Evolutionary conservation across 1,139 yeast species (phyloP).

Genomic region (Arxiozyma slooffiae): DNA sequence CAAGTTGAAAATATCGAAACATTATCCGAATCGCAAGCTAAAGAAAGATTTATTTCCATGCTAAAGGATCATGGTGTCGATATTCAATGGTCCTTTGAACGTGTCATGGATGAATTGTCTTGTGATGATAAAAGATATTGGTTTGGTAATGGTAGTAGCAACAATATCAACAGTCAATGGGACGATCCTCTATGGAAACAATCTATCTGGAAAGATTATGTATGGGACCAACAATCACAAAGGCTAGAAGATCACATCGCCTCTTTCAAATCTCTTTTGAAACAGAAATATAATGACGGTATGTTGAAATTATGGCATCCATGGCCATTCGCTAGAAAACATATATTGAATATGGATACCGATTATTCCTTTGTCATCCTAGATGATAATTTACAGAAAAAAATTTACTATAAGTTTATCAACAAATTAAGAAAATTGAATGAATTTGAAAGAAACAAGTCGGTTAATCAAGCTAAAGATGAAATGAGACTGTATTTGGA

Average conservation of each 20-base stretch:
- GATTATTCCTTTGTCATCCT: conserved; percentile 3
- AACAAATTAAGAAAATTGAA: not conserved
- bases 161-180: not conserved
- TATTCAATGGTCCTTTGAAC: conserved; percentile 66
- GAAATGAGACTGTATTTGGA: conserved; percentile 43
- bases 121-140: conserved; percentile 59
- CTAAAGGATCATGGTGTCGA: conserved; percentile 49
- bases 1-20: not conserved
- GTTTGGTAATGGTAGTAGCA: conserved; percentile 36
- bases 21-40: conserved; percentile 30
- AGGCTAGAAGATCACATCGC: not conserved
- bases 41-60: conserved; percentile 42
- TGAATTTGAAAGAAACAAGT: conserved; percentile 28
- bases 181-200: conserved; percentile 51
- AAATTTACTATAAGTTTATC: conserved; percentile 32
- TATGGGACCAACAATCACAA: not conserved
- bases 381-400: conserved; percentile 52
- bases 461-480: conserved; percentile 41
- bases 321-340: not conserved
- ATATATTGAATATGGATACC: conserved; percentile 1
- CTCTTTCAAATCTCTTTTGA: not conserved
- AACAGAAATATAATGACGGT: conserved; percentile 2
- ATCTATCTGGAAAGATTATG: not conserved
- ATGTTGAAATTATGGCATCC: conserved; percentile 1
- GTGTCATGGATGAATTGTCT: conserved; percentile 48